Evolutionary conservation across 176 grass and related monocot genomes (phyloP).

Genomic region (Musa beccarii): DNA sequence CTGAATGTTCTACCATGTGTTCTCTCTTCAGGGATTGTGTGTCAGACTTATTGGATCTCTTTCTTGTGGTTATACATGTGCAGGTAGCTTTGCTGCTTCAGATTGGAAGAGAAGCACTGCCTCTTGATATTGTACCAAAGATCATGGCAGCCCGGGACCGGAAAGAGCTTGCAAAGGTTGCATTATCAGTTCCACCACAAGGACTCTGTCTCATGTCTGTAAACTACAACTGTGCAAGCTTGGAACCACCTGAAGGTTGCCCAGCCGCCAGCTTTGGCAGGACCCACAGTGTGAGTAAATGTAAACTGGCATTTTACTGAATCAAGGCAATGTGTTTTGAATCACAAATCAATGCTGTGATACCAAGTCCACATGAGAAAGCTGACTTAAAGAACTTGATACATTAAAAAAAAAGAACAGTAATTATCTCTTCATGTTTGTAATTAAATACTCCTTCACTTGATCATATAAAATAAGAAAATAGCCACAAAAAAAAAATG

Average conservation of each 20-base stretch:
- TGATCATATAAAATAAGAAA: no score
- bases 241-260: slow-evolving; percentile 53
- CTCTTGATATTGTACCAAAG: slow-evolving; percentile 48
- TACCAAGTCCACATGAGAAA: no score
- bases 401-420: no score
- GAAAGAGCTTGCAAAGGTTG: slow-evolving; percentile 71
- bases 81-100: slow-evolving; percentile 90
- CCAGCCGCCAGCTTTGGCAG: slow-evolving; percentile 74
- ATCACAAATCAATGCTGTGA: no score
- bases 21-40: not conserved
- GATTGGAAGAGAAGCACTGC: slow-evolving; percentile 71
- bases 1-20: not conserved
- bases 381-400: no score
- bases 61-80: not conserved
- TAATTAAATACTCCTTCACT: no score
- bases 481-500: no score
- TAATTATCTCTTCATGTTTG: no score
- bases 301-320: slow-evolving; percentile 84
- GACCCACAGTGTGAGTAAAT: slow-evolving; percentile 56
- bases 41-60: no score
- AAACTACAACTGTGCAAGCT: slow-evolving; percentile 63
- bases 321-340: no score
- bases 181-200: slow-evolving; percentile 64
- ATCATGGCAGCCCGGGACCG: slow-evolving; percentile 60
- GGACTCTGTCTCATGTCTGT: slow-evolving; percentile 78